Evolutionary conservation across 495 filamentous ascomycete species (phyloP).

Genomic region (Aspergillus leporis): DNA sequence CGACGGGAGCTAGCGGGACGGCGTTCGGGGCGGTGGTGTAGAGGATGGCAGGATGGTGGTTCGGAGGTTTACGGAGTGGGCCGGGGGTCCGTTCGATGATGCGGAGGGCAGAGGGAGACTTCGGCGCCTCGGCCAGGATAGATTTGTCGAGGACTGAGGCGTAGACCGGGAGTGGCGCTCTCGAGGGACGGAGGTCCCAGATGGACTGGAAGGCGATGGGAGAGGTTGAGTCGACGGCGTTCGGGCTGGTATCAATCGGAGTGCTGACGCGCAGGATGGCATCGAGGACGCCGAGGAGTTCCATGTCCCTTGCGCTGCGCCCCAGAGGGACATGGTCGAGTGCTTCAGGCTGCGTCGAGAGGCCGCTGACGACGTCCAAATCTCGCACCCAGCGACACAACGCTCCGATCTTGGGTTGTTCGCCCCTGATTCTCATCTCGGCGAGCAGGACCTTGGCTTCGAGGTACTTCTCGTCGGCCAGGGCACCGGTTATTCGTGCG

Average conservation of each 20-base stretch:
- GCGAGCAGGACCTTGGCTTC: slow-evolving; percentile 39
- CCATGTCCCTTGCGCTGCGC: slow-evolving; percentile 29
- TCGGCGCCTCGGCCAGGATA: slow-evolving; percentile 31
- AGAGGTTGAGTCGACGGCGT: slow-evolving; percentile 25
- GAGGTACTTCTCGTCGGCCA: slow-evolving; percentile 36
- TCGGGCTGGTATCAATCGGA: slow-evolving; percentile 31
- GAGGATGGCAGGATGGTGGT: slow-evolving; percentile 41
- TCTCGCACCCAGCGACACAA: slow-evolving; percentile 45
- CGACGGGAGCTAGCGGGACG: slow-evolving; percentile 28
- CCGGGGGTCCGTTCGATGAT: slow-evolving; percentile 38
- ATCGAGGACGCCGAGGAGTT: slow-evolving; percentile 37
- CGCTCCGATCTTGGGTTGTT: slow-evolving; percentile 42
- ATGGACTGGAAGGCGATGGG: slow-evolving; percentile 42
- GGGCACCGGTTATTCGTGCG: slow-evolving; percentile 39
- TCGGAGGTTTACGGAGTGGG: slow-evolving; percentile 38
- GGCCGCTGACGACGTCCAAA: slow-evolving; percentile 41
- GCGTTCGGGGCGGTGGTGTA: slow-evolving; percentile 37
- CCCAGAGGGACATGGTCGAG: slow-evolving; percentile 16
- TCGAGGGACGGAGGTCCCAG: slow-evolving; percentile 41
- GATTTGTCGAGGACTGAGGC: slow-evolving; percentile 40
- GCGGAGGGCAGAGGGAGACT: slow-evolving; percentile 30
- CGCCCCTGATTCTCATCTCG: slow-evolving; percentile 37
- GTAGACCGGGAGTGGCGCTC: slow-evolving; percentile 29
- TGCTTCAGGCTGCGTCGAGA: slow-evolving; percentile 34
- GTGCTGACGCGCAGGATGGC: slow-evolving; percentile 40